Evolutionary conservation across 2,329 filamentous ascomycete species (phyloP), one percentile per base, ranked within the genome.

Genomic region (Alternaria tenuissima): DNA sequence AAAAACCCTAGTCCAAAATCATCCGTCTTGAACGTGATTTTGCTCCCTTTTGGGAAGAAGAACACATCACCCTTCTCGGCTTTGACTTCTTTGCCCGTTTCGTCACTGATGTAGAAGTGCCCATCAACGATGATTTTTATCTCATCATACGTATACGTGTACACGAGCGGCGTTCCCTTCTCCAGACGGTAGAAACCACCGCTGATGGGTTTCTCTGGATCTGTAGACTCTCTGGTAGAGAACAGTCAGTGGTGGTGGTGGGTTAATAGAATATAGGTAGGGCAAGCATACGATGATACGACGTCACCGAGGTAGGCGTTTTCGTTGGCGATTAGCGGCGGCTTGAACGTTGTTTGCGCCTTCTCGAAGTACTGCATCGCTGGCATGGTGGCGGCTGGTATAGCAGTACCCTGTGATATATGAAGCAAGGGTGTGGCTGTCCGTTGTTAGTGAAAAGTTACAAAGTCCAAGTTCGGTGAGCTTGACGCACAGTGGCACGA

Each of bases 111-210:
- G 62, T 87, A 85, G 71, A 88, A 90, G 66, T 86, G 83, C 14
- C 89, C 89, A 68, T 91, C 88, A 9, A 91, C 78, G 64, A 91
- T 88, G 72, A 91, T 89, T 81, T 91, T 91, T 86, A 90, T 89
- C 81, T 91, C 89, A 71, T 91, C 85, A 77, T 91, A 91, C 41
- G 82, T 87, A 78, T 91, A 91, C 32, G 84, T 86, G 80, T 91
- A 91, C 8, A 88, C 86, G 18, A 91, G 83, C 2, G 88, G 86
- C 4, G 87, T 87, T 68, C 89, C 88, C 66, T 89, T 88, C 69
- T 90, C 87, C 11, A 91, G 81, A 12, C 88, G 84, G 81, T 90
- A 91, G 73, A 91, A 85, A 22, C 89, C 89, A 7, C 82, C 81
- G 0, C 85, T 86, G 61, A 91, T 85, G 59, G 89, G 88, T 69